phyloP scores from a whole-genome alignment of 2,329 filamentous ascomycete genomes.

The Elsinoe necatrix region DNA sequence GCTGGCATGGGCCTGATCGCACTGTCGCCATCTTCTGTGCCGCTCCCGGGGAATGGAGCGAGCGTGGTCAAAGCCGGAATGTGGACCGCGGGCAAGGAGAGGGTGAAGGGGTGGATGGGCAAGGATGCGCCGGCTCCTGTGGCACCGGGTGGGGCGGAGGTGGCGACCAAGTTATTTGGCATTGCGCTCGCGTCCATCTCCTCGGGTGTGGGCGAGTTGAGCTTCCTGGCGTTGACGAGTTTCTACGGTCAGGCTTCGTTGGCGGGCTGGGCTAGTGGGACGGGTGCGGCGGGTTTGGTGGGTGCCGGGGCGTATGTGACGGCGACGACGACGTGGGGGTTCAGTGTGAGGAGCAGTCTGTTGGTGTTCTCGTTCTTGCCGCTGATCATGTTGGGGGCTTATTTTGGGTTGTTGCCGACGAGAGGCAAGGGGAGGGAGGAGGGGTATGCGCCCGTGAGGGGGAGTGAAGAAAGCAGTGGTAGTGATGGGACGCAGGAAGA shows the following conservation, averaged over 20 bases:
- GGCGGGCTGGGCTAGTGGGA: constrained; percentile 86
- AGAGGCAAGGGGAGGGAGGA: constrained; percentile 43
- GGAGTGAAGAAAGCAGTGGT: constrained; percentile 47
- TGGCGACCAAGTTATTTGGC: constrained; percentile 71
- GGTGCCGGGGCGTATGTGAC: constrained; percentile 83
- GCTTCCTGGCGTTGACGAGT: constrained; percentile 83
- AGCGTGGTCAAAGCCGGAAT: constrained; percentile 28
- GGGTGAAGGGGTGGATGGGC: constrained; percentile 8
- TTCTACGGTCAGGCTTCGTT: constrained; percentile 84
- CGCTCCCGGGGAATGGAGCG: constrained; percentile 22
- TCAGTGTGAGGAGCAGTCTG: constrained; percentile 66
- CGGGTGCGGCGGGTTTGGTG: constrained; percentile 76
- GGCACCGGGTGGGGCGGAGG: constrained; percentile 35
- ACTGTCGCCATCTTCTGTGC: constrained; percentile 51
- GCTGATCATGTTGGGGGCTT: constrained; percentile 72
- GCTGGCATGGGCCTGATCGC: constrained; percentile 84
- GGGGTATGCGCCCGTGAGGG: constrained; percentile 27
- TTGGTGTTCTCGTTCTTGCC: constrained; percentile 73
- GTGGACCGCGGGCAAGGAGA: background rate
- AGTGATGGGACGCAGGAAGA: constrained; percentile 36
- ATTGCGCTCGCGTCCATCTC: constrained; percentile 78
- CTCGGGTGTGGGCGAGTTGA: constrained; percentile 80
- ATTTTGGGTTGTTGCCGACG: constrained; percentile 71
- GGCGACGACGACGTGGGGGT: constrained; percentile 68
- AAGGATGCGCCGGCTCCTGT: background rate